Evolutionary conservation across 129 eudicot species (phyloP).

Genomic region (Chrysanthemum seticuspe): DNA sequence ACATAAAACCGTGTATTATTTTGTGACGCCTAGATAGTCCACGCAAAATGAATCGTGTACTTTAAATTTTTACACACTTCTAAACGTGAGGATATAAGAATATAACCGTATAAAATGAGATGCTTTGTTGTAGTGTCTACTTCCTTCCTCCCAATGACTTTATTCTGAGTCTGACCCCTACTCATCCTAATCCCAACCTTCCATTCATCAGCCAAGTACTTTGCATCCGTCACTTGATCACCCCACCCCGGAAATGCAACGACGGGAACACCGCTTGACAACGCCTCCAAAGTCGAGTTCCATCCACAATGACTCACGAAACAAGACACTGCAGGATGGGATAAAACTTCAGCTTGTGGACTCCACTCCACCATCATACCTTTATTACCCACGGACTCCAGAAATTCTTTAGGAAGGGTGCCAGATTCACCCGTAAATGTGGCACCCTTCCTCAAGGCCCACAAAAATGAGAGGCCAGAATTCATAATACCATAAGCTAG

Average conservation of each 20-base stretch:
- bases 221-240: constrained; percentile 88
- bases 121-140: too few species aligned
- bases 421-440: not conserved
- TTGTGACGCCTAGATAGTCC: too few species aligned
- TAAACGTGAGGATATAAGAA: too few species aligned
- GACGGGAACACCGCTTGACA: constrained; percentile 73
- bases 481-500: constrained; percentile 55
- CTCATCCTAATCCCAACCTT: constrained; percentile 60
- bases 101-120: too few species aligned
- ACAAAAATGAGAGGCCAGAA: constrained; percentile 58
- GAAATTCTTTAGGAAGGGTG: constrained; percentile 38
- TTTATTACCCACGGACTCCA: constrained; percentile 37
- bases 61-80: too few species aligned
- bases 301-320: constrained; percentile 85
- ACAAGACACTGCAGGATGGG: constrained; percentile 61
- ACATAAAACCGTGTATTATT: too few species aligned
- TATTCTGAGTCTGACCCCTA: constrained; percentile 65
- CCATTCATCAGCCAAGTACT: constrained; percentile 70
- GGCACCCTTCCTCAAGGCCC: constrained; percentile 57
- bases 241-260: constrained; percentile 89
- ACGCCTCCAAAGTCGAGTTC: constrained; percentile 81
- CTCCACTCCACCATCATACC: constrained; percentile 70
- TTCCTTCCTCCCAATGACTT: constrained; percentile 48
- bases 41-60: too few species aligned
- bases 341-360: constrained; percentile 63